A percentile compares a stretch with the other conserved stretches of the same genome.
These are phyloP conservation scores for Pezicula rhizophila DNA, from an alignment of 2,329 filamentous ascomycete genomes.

Conservation along the genomic window DNA sequence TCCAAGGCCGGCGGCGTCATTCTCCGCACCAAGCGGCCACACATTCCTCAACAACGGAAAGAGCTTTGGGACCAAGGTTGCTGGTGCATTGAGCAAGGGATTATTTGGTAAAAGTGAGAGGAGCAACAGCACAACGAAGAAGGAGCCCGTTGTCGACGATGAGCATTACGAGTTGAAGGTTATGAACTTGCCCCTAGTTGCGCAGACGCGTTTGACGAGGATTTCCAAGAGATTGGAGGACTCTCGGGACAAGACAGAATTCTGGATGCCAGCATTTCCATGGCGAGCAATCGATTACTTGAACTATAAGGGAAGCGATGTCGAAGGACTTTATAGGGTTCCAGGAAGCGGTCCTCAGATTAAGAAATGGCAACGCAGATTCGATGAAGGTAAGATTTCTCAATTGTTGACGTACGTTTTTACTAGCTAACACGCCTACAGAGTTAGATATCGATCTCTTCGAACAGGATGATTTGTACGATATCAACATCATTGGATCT, in stretches of 20 bases:
- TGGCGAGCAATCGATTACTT: conserved; percentile 96
- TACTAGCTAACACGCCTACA: conserved; percentile 28
- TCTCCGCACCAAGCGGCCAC: conserved; percentile 46
- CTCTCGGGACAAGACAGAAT: conserved; percentile 92
- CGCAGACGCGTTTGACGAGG: conserved; percentile 84
- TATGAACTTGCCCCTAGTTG: conserved; percentile 77
- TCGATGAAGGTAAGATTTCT: conserved; percentile 64
- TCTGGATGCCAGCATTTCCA: conserved; percentile 96
- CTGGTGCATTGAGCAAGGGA: conserved; percentile 75
- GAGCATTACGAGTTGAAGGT: conserved; percentile 81
- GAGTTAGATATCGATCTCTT: conserved; percentile 89
- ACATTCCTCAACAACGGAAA: conserved; percentile 69
- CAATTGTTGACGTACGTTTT: neutral
- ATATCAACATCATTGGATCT: conserved; percentile 93
- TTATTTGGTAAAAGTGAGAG: conserved; percentile 74
- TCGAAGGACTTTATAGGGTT: conserved; percentile 88
- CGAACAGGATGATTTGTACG: conserved; percentile 79
- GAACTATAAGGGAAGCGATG: conserved; percentile 89
- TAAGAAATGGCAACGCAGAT: conserved; percentile 87
- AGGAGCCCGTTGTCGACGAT: conserved; percentile 61
- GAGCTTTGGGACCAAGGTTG: conserved; percentile 65
- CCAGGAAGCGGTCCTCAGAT: conserved; percentile 87
- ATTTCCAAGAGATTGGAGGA: conserved; percentile 86
- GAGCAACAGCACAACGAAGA: conserved; percentile 63
- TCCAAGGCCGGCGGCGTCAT: conserved; percentile 34